Evolutionary conservation across 129 eudicot genomes (phyloP).

Genomic region (Flaveria bidentis): DNA sequence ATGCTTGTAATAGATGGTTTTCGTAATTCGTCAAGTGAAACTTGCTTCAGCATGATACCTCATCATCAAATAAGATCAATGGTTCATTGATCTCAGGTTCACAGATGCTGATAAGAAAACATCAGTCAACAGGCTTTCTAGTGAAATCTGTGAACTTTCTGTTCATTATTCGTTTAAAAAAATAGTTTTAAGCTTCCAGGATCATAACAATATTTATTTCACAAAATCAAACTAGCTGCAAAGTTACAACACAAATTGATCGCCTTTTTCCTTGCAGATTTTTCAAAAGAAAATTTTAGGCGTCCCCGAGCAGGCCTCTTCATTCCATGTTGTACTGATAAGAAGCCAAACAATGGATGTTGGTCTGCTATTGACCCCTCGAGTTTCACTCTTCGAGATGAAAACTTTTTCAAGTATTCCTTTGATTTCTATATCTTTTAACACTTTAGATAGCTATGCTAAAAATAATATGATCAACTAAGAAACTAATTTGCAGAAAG

Average conservation of each 20-base stretch:
- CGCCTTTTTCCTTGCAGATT: conserved; percentile 38
- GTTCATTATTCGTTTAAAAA: background rate
- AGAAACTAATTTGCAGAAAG: conserved; percentile 49
- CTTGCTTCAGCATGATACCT: conserved; percentile 49
- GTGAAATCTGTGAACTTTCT: conserved; percentile 44
- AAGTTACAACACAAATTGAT: background rate
- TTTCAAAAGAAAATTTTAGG: conserved; percentile 47
- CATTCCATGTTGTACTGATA: conserved; percentile 56
- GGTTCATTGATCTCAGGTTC: conserved; percentile 18
- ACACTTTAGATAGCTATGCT: too few species aligned
- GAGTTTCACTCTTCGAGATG: conserved; percentile 69
- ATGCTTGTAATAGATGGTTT: conserved; percentile 14
- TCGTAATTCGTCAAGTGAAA: conserved; percentile 51
- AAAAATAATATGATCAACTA: background rate
- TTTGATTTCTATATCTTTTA: background rate
- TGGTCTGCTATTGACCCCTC: conserved; percentile 82
- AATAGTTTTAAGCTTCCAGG: background rate
- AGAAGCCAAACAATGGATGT: conserved; percentile 56
- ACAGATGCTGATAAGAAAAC: conserved; percentile 57
- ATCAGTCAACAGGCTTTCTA: conserved; percentile 61
- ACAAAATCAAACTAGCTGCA: background rate
- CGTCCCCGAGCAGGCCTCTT: conserved; percentile 69
- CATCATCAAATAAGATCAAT: conserved; percentile 30
- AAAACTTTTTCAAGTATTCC: conserved; percentile 60
- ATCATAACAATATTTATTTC: background rate